Evolutionary conservation across 306 rosid species (phyloP).

Genomic region (Prunus salicina): DNA sequence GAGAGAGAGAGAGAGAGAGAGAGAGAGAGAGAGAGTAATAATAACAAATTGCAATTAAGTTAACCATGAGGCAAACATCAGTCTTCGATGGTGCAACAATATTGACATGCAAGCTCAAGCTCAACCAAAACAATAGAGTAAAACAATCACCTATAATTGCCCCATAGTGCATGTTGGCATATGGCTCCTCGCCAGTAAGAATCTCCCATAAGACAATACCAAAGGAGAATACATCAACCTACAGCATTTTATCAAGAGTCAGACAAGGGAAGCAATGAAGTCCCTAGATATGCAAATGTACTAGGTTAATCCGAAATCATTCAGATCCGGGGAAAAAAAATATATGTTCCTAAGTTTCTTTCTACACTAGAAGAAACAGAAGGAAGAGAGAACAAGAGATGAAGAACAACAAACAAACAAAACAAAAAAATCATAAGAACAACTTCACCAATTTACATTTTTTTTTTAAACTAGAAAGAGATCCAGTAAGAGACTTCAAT

Average conservation of each 20-base stretch:
- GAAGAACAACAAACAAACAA: neutral
- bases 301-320: neutral
- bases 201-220: constrained; percentile 96
- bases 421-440: neutral
- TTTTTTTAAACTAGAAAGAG: neutral
- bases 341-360: neutral
- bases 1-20: too few species aligned
- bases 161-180: constrained; percentile 96
- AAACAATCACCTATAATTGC: constrained; percentile 70
- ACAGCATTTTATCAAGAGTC: constrained; percentile 9
- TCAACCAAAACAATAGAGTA: neutral
- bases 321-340: neutral
- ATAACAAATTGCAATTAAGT: too few species aligned
- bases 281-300: neutral
- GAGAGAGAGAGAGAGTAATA: too few species aligned
- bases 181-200: constrained; percentile 95
- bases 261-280: constrained; percentile 19
- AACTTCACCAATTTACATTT: neutral
- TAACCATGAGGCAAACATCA: neutral
- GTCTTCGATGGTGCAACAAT: neutral
- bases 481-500: neutral
- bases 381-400: neutral
- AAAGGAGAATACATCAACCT: constrained; percentile 95
- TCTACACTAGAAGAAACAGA: neutral
- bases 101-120: neutral